These are phyloP conservation scores for Podila epigama DNA, from an alignment of 192 early-diverging fungal species.

Conservation along the genomic window DNA sequence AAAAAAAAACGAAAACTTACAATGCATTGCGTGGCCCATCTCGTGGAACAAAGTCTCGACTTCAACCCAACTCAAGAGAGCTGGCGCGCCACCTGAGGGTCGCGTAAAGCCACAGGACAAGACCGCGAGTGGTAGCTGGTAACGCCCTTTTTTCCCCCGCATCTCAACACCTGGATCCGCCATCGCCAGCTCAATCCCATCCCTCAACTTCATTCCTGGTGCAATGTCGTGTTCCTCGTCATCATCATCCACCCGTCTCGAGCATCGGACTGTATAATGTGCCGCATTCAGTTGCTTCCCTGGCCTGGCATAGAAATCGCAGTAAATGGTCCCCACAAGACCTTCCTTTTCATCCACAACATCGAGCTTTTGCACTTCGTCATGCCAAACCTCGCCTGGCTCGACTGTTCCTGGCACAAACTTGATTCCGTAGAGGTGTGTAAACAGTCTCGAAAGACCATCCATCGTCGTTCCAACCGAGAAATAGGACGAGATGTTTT, in stretches of 20 bases:
- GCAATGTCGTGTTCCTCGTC: conserved; percentile 55
- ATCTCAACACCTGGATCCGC: conserved; percentile 44
- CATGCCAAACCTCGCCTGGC: conserved; percentile 91
- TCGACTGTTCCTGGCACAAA: conserved; percentile 72
- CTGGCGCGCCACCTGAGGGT: conserved; percentile 57
- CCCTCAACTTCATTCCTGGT: conserved; percentile 33
- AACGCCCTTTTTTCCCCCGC: conserved; percentile 51
- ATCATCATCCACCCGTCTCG: conserved; percentile 87
- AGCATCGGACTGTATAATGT: conserved; percentile 95
- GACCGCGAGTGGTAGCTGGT: conserved; percentile 77
- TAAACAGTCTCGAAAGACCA: conserved; percentile 87
- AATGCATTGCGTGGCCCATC: conserved; percentile 99
- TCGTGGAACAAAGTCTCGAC: conserved; percentile 99
- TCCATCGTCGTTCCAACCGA: conserved; percentile 89
- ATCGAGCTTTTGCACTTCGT: conserved; percentile 88
- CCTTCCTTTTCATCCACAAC: conserved; percentile 89
- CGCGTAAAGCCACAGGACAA: conserved; percentile 76
- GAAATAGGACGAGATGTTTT: conserved; percentile 76
- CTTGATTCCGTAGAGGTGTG: conserved; percentile 85
- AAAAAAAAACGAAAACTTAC: conserved; percentile 22
- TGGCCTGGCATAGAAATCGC: conserved; percentile 85
- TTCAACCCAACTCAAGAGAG: conserved; percentile 77
- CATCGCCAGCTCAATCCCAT: conserved; percentile 43
- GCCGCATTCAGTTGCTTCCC: conserved; percentile 87
- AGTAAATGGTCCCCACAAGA: conserved; percentile 92